Evolutionary conservation across 164 flowering plant genomes (phyloP).

Genomic region (Tetracentron sinense): DNA sequence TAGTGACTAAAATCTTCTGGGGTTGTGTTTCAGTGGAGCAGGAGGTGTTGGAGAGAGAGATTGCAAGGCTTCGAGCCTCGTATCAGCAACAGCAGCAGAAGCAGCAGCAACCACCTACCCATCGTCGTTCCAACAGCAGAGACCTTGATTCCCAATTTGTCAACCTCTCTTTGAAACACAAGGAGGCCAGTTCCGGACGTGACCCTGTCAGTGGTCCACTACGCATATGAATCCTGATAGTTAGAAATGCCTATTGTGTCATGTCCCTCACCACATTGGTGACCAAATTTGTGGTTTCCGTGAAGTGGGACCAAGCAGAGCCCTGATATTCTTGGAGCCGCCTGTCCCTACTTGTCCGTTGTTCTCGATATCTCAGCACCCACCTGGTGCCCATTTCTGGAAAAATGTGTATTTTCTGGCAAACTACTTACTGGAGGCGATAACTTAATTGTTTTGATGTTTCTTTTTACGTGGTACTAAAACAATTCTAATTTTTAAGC

Average conservation of each 20-base stretch:
- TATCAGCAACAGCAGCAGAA: constrained; percentile 33
- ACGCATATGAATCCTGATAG: constrained; percentile 25
- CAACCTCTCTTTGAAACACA: constrained; percentile 47
- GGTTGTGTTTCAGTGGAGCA: constrained; percentile 70
- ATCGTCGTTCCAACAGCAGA: constrained; percentile 48
- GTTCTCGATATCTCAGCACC: constrained; percentile 15
- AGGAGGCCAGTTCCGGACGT: constrained; percentile 32
- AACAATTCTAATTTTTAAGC: not conserved
- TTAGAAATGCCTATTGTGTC: not conserved
- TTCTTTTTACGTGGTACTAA: not conserved
- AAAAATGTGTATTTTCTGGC: constrained; percentile 16
- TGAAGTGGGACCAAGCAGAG: not conserved
- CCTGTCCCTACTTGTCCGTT: not conserved
- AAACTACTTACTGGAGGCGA: constrained; percentile 46
- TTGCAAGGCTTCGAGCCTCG: constrained; percentile 55
- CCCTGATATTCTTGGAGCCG: not conserved
- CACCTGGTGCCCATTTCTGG: constrained; percentile 43
- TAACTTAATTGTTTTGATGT: constrained; percentile 1
- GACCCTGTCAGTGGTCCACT: constrained; percentile 40
- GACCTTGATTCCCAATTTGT: constrained; percentile 65
- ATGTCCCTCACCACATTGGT: not conserved
- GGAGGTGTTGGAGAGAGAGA: constrained; percentile 90
- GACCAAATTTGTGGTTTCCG: not conserved
- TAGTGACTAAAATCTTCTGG: constrained; percentile 5
- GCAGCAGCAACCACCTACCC: constrained; percentile 35